A percentile compares a stretch with the other conserved stretches of the same genome.
phyloP scores from a whole-genome alignment of 2,329 filamentous ascomycete species.

The Fusarium camptoceras region DNA sequence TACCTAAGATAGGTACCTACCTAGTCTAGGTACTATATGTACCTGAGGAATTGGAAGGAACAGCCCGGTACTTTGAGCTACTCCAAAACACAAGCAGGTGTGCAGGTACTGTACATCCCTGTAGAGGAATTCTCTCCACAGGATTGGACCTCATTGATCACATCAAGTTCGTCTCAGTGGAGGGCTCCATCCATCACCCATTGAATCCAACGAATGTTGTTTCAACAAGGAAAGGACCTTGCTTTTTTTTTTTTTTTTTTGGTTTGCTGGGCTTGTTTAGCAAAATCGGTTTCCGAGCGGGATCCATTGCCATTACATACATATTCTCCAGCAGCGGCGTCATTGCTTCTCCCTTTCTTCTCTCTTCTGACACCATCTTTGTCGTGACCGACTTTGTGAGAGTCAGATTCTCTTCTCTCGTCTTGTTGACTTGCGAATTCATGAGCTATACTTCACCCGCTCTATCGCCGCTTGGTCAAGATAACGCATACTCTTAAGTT shows the following conservation, averaged over 20 bases:
- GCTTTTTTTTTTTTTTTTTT: constrained; percentile 28
- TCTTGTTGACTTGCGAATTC: not conserved
- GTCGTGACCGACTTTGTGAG: constrained; percentile 1
- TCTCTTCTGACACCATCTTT: constrained; percentile 6
- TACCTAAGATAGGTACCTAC: too few relatives aligned
- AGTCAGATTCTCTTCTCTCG: not conserved
- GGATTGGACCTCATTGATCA: constrained; percentile 12
- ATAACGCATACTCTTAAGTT: constrained; percentile 35
- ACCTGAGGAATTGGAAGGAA: not conserved
- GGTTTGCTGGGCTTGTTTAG: constrained; percentile 21
- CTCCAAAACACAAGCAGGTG: constrained; percentile 13
- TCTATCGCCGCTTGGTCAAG: constrained; percentile 23
- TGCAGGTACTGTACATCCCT: not conserved
- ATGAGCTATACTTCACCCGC: constrained; percentile 26
- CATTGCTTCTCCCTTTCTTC: constrained; percentile 6
- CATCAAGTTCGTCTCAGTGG: constrained; percentile 17
- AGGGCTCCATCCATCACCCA: constrained; percentile 28
- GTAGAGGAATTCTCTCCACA: not conserved
- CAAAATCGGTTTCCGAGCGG: constrained; percentile 23
- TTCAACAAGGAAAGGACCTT: constrained; percentile 15
- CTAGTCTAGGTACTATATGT: not conserved
- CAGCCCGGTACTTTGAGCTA: constrained; percentile 19
- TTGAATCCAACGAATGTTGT: constrained; percentile 34
- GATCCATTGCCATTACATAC: constrained; percentile 22
- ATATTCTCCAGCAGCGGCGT: constrained; percentile 21